Evolutionary conservation across 2,329 filamentous ascomycete genomes (phyloP), one percentile per base, ranked within the genome.

Genomic region (Scytalidium sp.): DNA sequence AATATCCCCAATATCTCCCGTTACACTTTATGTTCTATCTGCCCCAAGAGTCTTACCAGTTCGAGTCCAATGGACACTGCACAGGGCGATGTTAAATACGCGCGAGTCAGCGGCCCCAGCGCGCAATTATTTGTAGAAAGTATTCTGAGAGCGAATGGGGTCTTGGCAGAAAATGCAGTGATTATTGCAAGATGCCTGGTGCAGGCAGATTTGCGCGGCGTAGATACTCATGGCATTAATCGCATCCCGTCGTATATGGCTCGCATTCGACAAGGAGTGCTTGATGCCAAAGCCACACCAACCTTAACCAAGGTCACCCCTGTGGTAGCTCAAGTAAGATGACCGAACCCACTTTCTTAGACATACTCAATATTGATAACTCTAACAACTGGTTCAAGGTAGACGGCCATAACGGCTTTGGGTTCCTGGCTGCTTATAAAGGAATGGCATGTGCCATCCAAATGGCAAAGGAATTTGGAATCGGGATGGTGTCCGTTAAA

Each of bases 171-270:
- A 2, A 79, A 88, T 55, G 86, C 88, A 15, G 55, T 68, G 3
- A 81, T 83, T 29, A 70, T 91, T 11, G 83, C 87, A n/a, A 70
- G 72, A 53, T 87, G 84, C 54, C 80, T 93, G 1, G 76, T 92
- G 1, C 80, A 81, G 29, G 88, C 88, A 11, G 88, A 93, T 59
- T 78, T 93, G 1, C 83, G 88, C 39, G 88, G 88, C 45, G 84
- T 92, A 21, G 88, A 93, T 62, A 90, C 87, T 0, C 88, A 93
- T 64, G 88, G 85, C 52, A 82, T 88, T 65, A 90, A 89, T 65
- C 82, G 88, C 5, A 83, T 93, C 39, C 87, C 88, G 1, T 88
- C 84, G 0, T 93, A 93, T 71, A 81, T 92, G 72, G 76, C 81
- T 47, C 84, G 88, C 17, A 79, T 92, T 54, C 81, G 86, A 2